Evolutionary conservation across 352 stramenopile genomes (phyloP).

Genomic region (Phytophthora foliorum): DNA sequence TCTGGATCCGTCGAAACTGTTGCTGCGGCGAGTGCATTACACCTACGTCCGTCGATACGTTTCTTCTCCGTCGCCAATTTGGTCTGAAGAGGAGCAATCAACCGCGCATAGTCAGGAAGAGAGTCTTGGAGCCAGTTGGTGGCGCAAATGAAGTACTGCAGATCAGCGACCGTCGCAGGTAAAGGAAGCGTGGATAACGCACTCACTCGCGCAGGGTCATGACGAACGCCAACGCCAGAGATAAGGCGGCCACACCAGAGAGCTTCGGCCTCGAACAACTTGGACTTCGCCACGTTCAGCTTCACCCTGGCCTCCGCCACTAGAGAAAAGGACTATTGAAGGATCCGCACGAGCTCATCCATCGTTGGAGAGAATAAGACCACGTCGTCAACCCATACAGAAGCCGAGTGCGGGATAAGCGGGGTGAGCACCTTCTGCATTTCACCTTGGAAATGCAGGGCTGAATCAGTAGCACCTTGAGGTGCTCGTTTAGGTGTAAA

Average conservation of each 20-base stretch:
- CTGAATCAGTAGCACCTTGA: constrained; percentile 4
- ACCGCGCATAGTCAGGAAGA: not conserved
- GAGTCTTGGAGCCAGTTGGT: constrained; percentile 12
- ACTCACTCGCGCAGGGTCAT: constrained; percentile 9
- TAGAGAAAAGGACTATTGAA: constrained; percentile 27
- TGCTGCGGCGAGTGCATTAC: too few relatives aligned
- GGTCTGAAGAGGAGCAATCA: not conserved
- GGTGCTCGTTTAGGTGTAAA: constrained; percentile 12
- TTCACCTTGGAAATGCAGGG: constrained; percentile 14
- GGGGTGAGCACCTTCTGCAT: not conserved
- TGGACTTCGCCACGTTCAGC: constrained; percentile 25
- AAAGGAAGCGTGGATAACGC: constrained; percentile 7
- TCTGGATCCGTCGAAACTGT: too few relatives aligned
- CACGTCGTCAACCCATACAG: constrained; percentile 40
- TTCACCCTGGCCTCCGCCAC: constrained; percentile 16
- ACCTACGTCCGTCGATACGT: not conserved
- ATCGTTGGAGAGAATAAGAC: constrained; percentile 13
- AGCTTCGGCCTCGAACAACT: constrained; percentile 17
- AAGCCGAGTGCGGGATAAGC: constrained; percentile 2
- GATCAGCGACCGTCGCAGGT: not conserved
- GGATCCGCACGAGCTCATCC: constrained; percentile 3
- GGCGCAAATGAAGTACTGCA: constrained; percentile 2
- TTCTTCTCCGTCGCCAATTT: not conserved
- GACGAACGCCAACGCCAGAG: constrained; percentile 19
- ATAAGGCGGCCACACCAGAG: constrained; percentile 38